A percentile compares a stretch with the other conserved stretches of the same genome.
These are phyloP conservation scores for Leptomonas seymouri DNA, from an alignment of 208 protist genomes.

Conservation along the genomic window DNA sequence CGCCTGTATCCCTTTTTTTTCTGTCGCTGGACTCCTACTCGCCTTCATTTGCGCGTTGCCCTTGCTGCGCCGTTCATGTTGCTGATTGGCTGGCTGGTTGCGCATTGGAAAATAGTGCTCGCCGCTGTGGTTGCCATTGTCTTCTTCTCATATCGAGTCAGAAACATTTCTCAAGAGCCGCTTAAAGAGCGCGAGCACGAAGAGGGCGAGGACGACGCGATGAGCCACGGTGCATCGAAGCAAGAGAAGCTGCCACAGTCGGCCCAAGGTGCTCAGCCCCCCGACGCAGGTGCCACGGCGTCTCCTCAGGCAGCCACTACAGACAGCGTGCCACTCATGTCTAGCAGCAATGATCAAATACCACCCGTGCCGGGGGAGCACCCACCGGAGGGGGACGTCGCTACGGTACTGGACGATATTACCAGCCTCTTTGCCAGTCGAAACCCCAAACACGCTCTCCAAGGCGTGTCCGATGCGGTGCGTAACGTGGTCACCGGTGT, in stretches of 20 bases:
- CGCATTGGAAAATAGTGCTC: slow-evolving; percentile 11
- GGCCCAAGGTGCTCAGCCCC: not conserved
- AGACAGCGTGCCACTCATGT: not conserved
- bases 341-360: not conserved
- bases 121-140: slow-evolving; percentile 4
- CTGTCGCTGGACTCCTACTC: not conserved
- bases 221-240: not conserved
- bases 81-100: slow-evolving; percentile 1
- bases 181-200: not conserved
- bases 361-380: not conserved
- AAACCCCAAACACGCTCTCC: slow-evolving; percentile 47
- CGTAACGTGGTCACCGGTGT: slow-evolving; percentile 41
- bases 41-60: too few species aligned
- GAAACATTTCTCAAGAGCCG: not conserved
- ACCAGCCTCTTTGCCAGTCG: slow-evolving; percentile 40
- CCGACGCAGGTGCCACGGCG: not conserved
- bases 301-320: not conserved
- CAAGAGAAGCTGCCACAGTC: not conserved
- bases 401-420: slow-evolving; percentile 25
- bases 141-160: slow-evolving; percentile 8
- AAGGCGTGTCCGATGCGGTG: slow-evolving; percentile 37
- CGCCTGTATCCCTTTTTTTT: not conserved
- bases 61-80: slow-evolving; percentile 12
- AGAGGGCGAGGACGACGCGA: not conserved
- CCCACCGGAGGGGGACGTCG: not conserved